Conservation (phyloP, 768 basidiomycete genomes). For the Suillus americanus region DNA sequence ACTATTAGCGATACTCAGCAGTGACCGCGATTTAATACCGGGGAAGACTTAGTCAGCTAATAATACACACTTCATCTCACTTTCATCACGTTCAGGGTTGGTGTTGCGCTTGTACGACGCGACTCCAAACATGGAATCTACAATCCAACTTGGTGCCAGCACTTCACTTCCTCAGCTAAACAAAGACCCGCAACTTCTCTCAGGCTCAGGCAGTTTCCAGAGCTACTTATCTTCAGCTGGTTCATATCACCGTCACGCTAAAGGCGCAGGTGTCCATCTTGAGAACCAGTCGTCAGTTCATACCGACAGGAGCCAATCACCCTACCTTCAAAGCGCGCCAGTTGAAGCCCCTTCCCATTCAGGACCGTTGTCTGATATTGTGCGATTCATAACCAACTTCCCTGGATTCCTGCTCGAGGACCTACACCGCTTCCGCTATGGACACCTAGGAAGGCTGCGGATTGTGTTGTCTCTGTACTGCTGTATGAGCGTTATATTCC, state of each 20-base stretch:
- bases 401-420: conserved; percentile 25
- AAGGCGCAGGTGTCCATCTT: conserved; percentile 22
- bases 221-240: conserved; percentile 44
- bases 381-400: conserved; percentile 26
- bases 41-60: conserved; percentile 3
- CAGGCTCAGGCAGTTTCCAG: conserved; percentile 43
- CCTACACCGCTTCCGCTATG: conserved; percentile 22
- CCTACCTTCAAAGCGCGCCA: background rate
- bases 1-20: background rate
- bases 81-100: background rate
- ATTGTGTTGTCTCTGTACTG: conserved; percentile 40
- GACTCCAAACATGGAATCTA: background rate
- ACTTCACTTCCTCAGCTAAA: background rate
- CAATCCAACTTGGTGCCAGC: background rate
- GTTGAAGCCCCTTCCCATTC: conserved; percentile 11
- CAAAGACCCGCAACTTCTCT: conserved; percentile 1
- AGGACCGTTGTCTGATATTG: conserved; percentile 26
- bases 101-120: background rate
- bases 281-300: conserved; percentile 5
- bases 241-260: conserved; percentile 37
- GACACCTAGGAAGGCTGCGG: conserved; percentile 29
- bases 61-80: background rate
- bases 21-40: background rate
- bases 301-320: conserved; percentile 6
- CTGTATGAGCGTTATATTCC: conserved; percentile 39